These are phyloP conservation scores for Euphorbia pulcherrima DNA, from an alignment of 345 rosid species.

Conservation along the genomic window DNA sequence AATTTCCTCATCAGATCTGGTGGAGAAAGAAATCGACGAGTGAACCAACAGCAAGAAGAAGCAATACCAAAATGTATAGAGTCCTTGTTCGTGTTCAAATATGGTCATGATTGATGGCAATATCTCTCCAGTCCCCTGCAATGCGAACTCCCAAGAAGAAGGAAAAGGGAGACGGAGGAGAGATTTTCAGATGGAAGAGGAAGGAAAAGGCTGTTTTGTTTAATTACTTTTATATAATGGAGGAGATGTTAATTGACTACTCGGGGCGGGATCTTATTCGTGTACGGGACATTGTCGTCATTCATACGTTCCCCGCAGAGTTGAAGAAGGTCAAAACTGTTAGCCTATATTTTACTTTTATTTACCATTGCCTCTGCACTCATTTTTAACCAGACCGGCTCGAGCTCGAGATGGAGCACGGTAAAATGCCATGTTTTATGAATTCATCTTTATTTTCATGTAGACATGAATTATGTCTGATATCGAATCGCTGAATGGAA, in stretches of 20 bases:
- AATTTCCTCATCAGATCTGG: slow-evolving; percentile 87
- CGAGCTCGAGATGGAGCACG: no score
- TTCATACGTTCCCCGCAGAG: not conserved
- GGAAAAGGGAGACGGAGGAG: not conserved
- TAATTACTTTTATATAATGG: not conserved
- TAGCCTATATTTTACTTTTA: no score
- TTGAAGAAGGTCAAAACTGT: no score
- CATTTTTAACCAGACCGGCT: no score
- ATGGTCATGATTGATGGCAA: slow-evolving; percentile 25
- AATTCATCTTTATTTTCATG: no score
- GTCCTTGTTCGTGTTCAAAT: slow-evolving; percentile 26
- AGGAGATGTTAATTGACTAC: not conserved
- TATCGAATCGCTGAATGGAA: no score
- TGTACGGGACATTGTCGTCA: not conserved
- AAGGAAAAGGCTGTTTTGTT: not conserved
- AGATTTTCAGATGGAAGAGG: not conserved
- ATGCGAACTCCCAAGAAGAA: not conserved
- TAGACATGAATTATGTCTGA: no score
- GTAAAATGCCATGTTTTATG: no score
- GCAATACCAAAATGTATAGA: slow-evolving; percentile 35
- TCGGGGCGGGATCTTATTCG: not conserved
- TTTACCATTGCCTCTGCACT: no score
- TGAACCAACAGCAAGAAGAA: slow-evolving; percentile 32
- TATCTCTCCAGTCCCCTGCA: not conserved
- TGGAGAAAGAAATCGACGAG: slow-evolving; percentile 24